These are phyloP conservation scores for Neonectria ditissima DNA, from an alignment of 2,329 filamentous ascomycete species.

Conservation along the genomic window DNA sequence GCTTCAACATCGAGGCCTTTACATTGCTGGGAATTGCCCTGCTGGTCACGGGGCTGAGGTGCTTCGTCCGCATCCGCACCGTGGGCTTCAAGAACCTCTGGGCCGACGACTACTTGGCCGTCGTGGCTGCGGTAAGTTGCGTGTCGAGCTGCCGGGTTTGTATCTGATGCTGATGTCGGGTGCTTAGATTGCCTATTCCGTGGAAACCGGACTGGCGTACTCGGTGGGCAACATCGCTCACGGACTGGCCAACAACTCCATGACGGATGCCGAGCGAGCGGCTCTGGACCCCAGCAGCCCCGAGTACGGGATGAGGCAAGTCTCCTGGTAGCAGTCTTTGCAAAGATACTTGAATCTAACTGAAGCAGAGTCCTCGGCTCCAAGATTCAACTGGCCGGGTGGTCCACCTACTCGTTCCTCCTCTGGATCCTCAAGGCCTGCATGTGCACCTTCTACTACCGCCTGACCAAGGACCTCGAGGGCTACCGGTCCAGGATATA, in stretches of 20 bases:
- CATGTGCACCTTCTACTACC: slow-evolving; percentile 67
- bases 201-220: slow-evolving; percentile 64
- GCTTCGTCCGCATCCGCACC: slow-evolving; percentile 59
- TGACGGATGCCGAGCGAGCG: slow-evolving; percentile 63
- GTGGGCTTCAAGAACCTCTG: slow-evolving; percentile 64
- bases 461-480: slow-evolving; percentile 60
- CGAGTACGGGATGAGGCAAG: slow-evolving; percentile 57
- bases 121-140: slow-evolving; percentile 60
- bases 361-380: slow-evolving; percentile 61
- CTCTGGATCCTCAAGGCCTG: slow-evolving; percentile 69
- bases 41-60: slow-evolving; percentile 62
- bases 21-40: slow-evolving; percentile 64
- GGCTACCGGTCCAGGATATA: slow-evolving; percentile 59
- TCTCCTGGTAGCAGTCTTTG: background rate
- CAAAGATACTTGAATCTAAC: background rate
- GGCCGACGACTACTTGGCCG: slow-evolving; percentile 70
- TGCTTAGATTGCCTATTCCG: slow-evolving; percentile 61
- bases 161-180: background rate
- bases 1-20: slow-evolving; percentile 50
- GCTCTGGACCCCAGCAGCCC: slow-evolving; percentile 56
- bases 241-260: slow-evolving; percentile 68
- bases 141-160: background rate
- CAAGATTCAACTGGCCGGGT: slow-evolving; percentile 67
- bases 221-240: slow-evolving; percentile 60
- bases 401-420: slow-evolving; percentile 65